These are phyloP conservation scores for Amanita inopinata DNA, from an alignment of 768 basidiomycete genomes.

Conservation along the genomic window DNA sequence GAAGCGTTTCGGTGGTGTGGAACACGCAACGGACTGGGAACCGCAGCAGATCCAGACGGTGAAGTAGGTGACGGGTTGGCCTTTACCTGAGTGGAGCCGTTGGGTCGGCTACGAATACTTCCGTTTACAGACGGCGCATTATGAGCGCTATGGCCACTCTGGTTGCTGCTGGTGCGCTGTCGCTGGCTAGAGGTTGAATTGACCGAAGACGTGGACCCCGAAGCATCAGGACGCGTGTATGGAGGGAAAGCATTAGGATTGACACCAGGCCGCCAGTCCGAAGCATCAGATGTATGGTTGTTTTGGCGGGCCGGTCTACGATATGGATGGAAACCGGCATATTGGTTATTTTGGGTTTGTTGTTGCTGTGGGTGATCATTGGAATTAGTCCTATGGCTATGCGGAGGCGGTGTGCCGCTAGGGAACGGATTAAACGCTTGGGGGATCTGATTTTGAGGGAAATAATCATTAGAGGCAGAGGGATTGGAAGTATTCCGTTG, in stretches of 20 bases:
- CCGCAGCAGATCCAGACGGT: slow-evolving; percentile 14
- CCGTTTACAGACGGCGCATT: slow-evolving; percentile 25
- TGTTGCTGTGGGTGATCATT: slow-evolving; percentile 32
- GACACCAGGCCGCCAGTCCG: slow-evolving; percentile 39
- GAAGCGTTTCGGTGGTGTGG: slow-evolving; percentile 35
- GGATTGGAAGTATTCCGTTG: slow-evolving; percentile 34
- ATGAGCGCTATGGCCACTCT: slow-evolving; percentile 43
- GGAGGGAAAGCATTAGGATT: slow-evolving; percentile 55
- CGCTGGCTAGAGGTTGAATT: slow-evolving; percentile 56
- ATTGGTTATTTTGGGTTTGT: slow-evolving; percentile 26
- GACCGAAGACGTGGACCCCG: slow-evolving; percentile 69
- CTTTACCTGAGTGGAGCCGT: slow-evolving; percentile 5
- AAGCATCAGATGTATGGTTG: slow-evolving; percentile 23
- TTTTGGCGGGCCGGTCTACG: slow-evolving; percentile 54
- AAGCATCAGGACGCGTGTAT: slow-evolving; percentile 72
- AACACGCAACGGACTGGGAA: slow-evolving; percentile 21
- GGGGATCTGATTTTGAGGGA: slow-evolving; percentile 41
- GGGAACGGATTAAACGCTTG: slow-evolving; percentile 54
- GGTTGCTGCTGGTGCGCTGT: slow-evolving; percentile 63
- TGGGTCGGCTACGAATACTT: slow-evolving; percentile 25
- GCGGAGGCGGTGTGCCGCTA: slow-evolving; percentile 61
- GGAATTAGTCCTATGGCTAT: slow-evolving; percentile 34
- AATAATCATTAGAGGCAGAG: slow-evolving; percentile 39
- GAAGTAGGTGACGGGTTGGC: slow-evolving; percentile 13
- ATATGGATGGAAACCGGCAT: slow-evolving; percentile 72